These are phyloP conservation scores for Zanthoxylum bungeanum DNA, from an alignment of 345 rosid species.

Conservation along the genomic window DNA sequence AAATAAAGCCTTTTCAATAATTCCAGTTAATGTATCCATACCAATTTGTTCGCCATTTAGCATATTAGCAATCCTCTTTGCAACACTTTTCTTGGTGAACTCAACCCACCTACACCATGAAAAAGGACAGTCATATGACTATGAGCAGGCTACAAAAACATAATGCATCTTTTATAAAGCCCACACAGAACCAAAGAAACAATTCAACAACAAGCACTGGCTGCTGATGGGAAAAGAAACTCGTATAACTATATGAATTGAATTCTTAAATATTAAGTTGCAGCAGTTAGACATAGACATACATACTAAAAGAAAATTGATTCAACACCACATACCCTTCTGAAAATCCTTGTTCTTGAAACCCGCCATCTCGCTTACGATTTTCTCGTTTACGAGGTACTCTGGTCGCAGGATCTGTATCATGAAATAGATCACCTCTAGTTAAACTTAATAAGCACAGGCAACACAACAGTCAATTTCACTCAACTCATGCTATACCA, in stretches of 20 bases:
- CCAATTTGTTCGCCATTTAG: slow-evolving; percentile 94
- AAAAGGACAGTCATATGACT: neutral
- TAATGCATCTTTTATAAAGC: slow-evolving; percentile 1
- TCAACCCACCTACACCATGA: slow-evolving; percentile 81
- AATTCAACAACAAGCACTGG: neutral
- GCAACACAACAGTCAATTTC: neutral
- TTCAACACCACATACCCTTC: slow-evolving; percentile 59
- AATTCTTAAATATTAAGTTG: neutral
- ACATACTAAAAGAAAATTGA: neutral
- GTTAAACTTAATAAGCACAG: neutral
- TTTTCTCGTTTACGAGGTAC: slow-evolving; percentile 35
- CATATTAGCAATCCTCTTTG: slow-evolving; percentile 79
- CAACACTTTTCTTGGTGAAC: slow-evolving; percentile 66
- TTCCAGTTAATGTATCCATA: slow-evolving; percentile 19
- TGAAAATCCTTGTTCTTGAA: slow-evolving; percentile 55
- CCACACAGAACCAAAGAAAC: neutral
- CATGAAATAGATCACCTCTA: slow-evolving; percentile 1
- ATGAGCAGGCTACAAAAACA: neutral
- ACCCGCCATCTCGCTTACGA: slow-evolving; percentile 48
- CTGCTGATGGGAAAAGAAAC: no score
- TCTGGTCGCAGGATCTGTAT: slow-evolving; percentile 49
- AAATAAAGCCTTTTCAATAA: neutral
- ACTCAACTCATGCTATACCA: neutral
- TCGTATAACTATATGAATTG: neutral
- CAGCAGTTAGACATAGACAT: neutral